Base-by-base conservation (phyloP, 768 basidiomycete genomes). In the Suillus subaureus region DNA sequence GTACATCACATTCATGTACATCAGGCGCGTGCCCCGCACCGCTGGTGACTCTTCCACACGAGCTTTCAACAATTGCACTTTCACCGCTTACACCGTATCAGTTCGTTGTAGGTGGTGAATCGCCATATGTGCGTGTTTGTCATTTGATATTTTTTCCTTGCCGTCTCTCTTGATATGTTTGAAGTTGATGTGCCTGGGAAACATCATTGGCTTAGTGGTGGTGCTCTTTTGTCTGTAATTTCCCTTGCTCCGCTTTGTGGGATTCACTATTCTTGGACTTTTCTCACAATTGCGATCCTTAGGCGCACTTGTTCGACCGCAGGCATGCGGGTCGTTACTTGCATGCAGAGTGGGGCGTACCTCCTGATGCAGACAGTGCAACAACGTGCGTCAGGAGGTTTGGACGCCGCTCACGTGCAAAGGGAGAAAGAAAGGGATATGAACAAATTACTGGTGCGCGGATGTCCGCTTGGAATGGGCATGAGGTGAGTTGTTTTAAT, bases 371-470 rank as follows among this genome's bases (percentile, higher is more conserved):
- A 4, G 79, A 80, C 28, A 84, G 84, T 54, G 72, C 89, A 56
- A 91, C 91, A 2, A 90, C 89, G 13, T 96, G 94, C 73, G 92
- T 96, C 23, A 84, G 94, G 63, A 86, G 88, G 37, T 93, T 96
- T 74, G 93, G 91, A 13, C 80, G 90, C 62, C 70, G 73, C 67
- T 68, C 74, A 9, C 72, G 79, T 4, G 77, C 75, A 3, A 70
- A 68, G 42, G 77, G 76, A 49, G 80, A 82, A 63, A 71, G 66
- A 12, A 76, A 67, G 64, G 79, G 80, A 49, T 70, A 73, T 23
- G 87, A 88, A n/a, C 89, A 93, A 72, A 86, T 93, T 56, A 93
- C 91, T 39, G 92, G 92, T 23, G 85, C 85, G n/a, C 82, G 88
- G 49, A 89, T 93, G 82, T 88, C 91, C 18, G 70, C 80, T 37